Percentiles rank a stretch among this genome's conserved stretches.
Evolutionary conservation across 2,329 filamentous ascomycete genomes (phyloP).

Genomic region (Xylogone sp.): DNA sequence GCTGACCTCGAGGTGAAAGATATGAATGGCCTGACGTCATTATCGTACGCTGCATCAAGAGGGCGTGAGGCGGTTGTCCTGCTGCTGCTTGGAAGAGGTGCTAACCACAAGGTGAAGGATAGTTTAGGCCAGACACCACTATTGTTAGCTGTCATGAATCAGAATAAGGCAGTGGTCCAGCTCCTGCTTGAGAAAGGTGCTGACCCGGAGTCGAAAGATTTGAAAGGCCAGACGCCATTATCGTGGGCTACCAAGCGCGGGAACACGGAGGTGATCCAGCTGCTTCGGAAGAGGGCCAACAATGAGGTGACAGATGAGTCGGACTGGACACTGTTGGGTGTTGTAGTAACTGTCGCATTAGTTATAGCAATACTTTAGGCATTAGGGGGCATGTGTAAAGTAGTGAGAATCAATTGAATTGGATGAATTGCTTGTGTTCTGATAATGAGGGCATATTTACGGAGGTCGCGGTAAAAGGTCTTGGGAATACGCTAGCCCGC

Average conservation of each 20-base stretch:
- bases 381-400: too few species aligned
- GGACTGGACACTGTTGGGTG: too few species aligned
- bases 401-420: too few species aligned
- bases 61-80: slow-evolving; percentile 6
- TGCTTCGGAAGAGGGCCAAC: background rate
- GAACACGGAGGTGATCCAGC: background rate
- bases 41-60: slow-evolving; percentile 12
- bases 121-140: slow-evolving; percentile 20
- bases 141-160: slow-evolving; percentile 19
- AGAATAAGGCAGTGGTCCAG: background rate
- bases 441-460: too few species aligned
- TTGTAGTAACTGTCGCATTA: too few species aligned
- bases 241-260: slow-evolving; percentile 16
- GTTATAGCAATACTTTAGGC: too few species aligned
- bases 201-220: slow-evolving; percentile 1
- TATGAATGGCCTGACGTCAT: slow-evolving; percentile 6
- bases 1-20: background rate
- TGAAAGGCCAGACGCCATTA: slow-evolving; percentile 9
- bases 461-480: too few species aligned
- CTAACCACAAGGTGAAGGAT: slow-evolving; percentile 13
- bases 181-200: slow-evolving; percentile 4
- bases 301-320: background rate
- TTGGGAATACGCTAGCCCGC: too few species aligned
- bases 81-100: slow-evolving; percentile 11
- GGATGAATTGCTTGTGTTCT: too few species aligned